phyloP scores from a whole-genome alignment of 768 basidiomycete species.

The Leccinellum luteum region DNA sequence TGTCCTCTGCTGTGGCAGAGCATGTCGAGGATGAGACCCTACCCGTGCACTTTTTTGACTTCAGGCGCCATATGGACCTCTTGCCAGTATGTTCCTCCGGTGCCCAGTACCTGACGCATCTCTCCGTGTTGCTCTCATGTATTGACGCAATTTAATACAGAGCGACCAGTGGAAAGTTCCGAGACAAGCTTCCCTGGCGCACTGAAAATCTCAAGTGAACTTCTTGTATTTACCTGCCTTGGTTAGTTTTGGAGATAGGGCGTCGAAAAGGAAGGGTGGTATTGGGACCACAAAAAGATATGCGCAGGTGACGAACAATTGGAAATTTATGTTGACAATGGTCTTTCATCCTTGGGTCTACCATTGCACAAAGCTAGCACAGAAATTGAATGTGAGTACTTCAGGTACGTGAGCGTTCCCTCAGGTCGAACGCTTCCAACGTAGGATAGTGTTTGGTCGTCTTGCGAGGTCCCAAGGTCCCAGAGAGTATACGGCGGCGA shows the following conservation, averaged over 20 bases:
- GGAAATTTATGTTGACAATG: neutral
- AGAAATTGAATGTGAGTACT: neutral
- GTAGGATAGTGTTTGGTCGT: neutral
- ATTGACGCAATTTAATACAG: neutral
- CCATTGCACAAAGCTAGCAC: neutral
- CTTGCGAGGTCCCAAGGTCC: neutral
- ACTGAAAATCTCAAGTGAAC: neutral
- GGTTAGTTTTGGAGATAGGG: neutral
- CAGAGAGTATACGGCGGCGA: neutral
- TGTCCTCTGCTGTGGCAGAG: conserved; percentile 24
- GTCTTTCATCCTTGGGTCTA: neutral
- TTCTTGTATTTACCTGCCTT: too few species aligned
- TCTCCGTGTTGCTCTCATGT: neutral
- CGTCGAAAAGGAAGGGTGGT: neutral
- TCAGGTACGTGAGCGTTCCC: neutral
- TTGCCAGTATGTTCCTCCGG: conserved; percentile 18
- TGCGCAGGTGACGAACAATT: neutral
- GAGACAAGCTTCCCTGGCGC: neutral
- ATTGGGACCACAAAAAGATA: neutral
- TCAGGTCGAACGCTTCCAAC: neutral
- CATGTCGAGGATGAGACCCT: conserved; percentile 9
- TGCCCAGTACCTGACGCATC: neutral
- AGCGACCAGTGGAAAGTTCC: conserved; percentile 3
- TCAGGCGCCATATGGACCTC: conserved; percentile 17
- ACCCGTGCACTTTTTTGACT: conserved; percentile 24